Evolutionary conservation across 768 basidiomycete species (phyloP), one percentile per base, ranked within the genome.

Genomic region (Podaxis sp.): DNA sequence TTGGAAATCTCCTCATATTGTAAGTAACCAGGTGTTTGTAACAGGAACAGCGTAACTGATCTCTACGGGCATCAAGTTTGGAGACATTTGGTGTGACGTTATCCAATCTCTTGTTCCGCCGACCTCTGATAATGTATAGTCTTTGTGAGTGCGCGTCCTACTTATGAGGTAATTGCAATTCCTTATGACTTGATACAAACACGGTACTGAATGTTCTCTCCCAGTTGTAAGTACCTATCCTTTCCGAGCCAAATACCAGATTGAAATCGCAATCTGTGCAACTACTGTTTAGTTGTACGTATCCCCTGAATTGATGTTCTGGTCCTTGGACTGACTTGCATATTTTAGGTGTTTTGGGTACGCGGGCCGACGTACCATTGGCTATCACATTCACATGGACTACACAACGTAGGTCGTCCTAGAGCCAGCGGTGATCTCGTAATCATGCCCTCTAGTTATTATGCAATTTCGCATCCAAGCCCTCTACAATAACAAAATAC

Each of bases 391-490:
- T 64, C 22, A 68, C 72, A 33, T 70, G 70, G 55, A 66, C 66
- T 13, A 67, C 67, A 9, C 73, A 74, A 66, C 50, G 73, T 74
- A 22, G 8, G 65, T 59, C 29, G 5, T 53, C 17, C 9, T 37
- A 36, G 11, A 7, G 6, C 22, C 17, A 15, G 33, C 33, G 6
- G n/a, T 41, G 27, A 1, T 36, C 27, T 2, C 9, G 12, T 19
- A 24, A 36, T 54, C 50, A 52, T 29, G n/a, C 24, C 24, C 25
- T 27, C 46, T 22, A 74, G 73, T 69, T 57, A 69, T 74, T 40
- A 67, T 74, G 66, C 67, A 67, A 37, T 66, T 68, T 17, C 68
- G 73, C 52, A 67, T 74, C 52, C 66, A 68, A 56, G 66, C 72
- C 0, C 25, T 74, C n/a, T 74, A 72, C 60, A 40, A 41, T 19